phyloP scores from a whole-genome alignment of 2,329 filamentous ascomycete genomes.

The Chaetomiaceae sp. region DNA sequence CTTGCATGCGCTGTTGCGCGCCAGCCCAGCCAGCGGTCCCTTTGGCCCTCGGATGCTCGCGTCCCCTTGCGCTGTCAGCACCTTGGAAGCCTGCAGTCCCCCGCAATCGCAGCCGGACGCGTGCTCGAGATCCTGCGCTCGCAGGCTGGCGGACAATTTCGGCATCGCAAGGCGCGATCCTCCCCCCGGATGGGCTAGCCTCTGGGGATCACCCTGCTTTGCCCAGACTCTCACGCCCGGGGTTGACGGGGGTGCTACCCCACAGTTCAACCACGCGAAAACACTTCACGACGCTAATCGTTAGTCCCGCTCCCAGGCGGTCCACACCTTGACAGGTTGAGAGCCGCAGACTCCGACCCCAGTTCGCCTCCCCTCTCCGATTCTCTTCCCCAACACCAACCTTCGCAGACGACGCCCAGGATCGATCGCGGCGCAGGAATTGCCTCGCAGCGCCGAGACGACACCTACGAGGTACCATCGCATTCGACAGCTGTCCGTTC shows the following conservation, averaged over 20 bases:
- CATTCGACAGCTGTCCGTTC: too few relatives aligned
- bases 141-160: not conserved
- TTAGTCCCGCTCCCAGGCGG: slow-evolving; percentile 3
- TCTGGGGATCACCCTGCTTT: not conserved
- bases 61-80: not conserved
- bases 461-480: too few relatives aligned
- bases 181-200: not conserved
- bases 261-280: slow-evolving; percentile 14
- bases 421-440: not conserved
- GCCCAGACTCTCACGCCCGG: not conserved
- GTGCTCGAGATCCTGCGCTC: not conserved
- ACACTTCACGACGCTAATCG: slow-evolving; percentile 9
- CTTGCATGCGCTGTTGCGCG: slow-evolving; percentile 17
- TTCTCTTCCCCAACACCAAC: slow-evolving; percentile 12
- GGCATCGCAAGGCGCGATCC: not conserved
- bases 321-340: slow-evolving; percentile 9
- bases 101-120: slow-evolving; percentile 1
- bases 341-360: slow-evolving; percentile 12
- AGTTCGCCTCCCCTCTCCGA: slow-evolving; percentile 15
- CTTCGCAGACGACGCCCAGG: slow-evolving; percentile 11
- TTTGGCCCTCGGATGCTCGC: slow-evolving; percentile 1
- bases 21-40: slow-evolving; percentile 7
- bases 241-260: slow-evolving; percentile 10
- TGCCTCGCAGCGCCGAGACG: not conserved
- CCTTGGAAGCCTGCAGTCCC: not conserved